Conservation (phyloP, 306 rosid genomes). For the Mucuna pruriens region DNA sequence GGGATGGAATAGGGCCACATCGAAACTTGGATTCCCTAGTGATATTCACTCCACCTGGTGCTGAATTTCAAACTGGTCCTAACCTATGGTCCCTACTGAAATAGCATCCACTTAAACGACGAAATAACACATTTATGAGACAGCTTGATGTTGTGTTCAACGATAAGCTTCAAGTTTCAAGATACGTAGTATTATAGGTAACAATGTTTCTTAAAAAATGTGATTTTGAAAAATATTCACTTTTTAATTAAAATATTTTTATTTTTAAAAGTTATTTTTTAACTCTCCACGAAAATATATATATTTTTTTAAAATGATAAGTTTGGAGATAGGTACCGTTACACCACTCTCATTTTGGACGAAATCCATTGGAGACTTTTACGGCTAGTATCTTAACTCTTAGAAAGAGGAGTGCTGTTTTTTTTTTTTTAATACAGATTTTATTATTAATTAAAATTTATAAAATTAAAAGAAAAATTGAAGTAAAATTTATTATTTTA, state of each 20-base stretch:
- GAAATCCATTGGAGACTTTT: background rate
- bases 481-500: no score
- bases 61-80: slow-evolving; percentile 39
- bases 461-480: no score
- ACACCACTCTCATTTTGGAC: background rate
- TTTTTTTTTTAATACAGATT: no score
- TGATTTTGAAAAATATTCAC: no score
- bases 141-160: background rate
- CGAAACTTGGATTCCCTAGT: slow-evolving; percentile 22
- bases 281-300: no score
- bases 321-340: background rate
- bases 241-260: no score
- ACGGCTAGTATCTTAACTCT: background rate
- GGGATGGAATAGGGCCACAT: slow-evolving; percentile 33
- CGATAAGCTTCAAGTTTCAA: background rate
- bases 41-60: slow-evolving; percentile 32
- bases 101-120: slow-evolving; percentile 6
- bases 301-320: no score
- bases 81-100: background rate
- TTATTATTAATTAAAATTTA: no score
- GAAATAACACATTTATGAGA: slow-evolving; percentile 26
- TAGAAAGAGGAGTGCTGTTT: no score
- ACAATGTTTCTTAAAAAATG: no score
- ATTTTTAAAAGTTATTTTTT: no score
- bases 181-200: no score